These are phyloP conservation scores for Obelidium mucronatum DNA, from an alignment of 192 early-diverging fungal genomes.

Conservation along the genomic window DNA sequence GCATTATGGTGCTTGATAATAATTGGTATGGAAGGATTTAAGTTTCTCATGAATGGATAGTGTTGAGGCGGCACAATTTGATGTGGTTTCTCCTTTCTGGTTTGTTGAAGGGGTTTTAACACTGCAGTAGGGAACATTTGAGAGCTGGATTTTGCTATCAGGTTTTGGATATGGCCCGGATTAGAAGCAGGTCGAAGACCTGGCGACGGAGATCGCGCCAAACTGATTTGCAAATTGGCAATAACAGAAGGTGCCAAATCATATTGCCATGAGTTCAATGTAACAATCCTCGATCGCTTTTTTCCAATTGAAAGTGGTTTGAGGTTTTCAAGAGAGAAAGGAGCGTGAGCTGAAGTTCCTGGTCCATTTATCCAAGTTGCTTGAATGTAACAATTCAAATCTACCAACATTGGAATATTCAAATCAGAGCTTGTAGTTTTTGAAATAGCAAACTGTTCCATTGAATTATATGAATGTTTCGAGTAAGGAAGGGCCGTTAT, in stretches of 20 bases:
- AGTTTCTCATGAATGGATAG: constrained; percentile 28
- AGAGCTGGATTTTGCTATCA: background rate
- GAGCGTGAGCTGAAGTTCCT: background rate
- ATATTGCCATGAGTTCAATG: background rate
- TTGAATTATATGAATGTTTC: background rate
- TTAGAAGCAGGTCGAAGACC: background rate
- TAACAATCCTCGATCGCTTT: background rate
- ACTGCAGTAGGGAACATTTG: too few relatives aligned
- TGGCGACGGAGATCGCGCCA: background rate
- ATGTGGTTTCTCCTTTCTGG: background rate
- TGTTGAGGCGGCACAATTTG: constrained; percentile 6
- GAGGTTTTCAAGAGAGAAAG: too few relatives aligned
- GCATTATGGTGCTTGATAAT: constrained; percentile 12
- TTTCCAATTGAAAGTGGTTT: background rate
- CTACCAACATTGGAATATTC: background rate
- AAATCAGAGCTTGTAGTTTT: background rate
- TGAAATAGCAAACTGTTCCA: background rate
- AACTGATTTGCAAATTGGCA: constrained; percentile 4
- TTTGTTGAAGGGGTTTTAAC: constrained; percentile 3
- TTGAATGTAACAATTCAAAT: background rate
- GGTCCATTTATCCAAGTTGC: background rate
- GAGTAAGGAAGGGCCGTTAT: background rate
- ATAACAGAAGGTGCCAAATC: constrained; percentile 18
- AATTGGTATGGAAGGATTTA: constrained; percentile 21
- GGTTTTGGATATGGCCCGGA: background rate